phyloP scores from a whole-genome alignment of 176 grass and related monocot genomes.

The Secale cereale region DNA sequence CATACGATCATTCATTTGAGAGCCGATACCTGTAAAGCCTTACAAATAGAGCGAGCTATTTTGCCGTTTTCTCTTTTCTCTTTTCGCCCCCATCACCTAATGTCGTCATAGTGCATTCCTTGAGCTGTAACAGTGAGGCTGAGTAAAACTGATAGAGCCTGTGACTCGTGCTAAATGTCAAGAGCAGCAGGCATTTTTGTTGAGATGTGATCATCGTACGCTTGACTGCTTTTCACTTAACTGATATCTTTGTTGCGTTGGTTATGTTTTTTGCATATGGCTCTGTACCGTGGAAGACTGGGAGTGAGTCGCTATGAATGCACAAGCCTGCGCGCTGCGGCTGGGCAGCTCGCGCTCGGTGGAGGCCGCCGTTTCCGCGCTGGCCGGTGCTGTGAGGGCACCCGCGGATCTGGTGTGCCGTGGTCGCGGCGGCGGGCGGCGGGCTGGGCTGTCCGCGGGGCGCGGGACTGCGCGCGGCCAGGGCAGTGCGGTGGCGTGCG shows the following conservation, averaged over 20 bases:
- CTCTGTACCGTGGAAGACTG: too few relatives aligned
- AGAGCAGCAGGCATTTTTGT: constrained; percentile 31
- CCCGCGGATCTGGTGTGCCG: too few relatives aligned
- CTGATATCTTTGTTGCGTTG: neutral
- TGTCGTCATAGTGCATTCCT: constrained; percentile 12
- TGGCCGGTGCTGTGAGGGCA: too few relatives aligned
- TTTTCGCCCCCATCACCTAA: constrained; percentile 2
- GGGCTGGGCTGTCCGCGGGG: too few relatives aligned
- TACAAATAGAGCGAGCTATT: constrained; percentile 23
- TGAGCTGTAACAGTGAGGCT: neutral
- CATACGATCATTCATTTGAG: constrained; percentile 35
- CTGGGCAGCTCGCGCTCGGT: too few relatives aligned
- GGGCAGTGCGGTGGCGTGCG: too few relatives aligned
- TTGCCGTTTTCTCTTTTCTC: neutral
- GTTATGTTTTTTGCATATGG: neutral
- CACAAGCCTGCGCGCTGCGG: neutral
- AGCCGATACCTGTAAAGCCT: constrained; percentile 43
- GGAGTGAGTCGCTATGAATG: neutral
- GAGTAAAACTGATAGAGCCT: constrained; percentile 3
- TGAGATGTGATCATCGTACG: neutral
- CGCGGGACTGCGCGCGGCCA: too few relatives aligned
- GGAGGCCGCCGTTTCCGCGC: too few relatives aligned
- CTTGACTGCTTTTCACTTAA: neutral
- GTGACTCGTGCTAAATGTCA: neutral
- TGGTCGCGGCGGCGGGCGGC: too few relatives aligned